Evolutionary conservation across 2,329 filamentous ascomycete species (phyloP).

Genomic region (Aspergillus sclerotialis): DNA sequence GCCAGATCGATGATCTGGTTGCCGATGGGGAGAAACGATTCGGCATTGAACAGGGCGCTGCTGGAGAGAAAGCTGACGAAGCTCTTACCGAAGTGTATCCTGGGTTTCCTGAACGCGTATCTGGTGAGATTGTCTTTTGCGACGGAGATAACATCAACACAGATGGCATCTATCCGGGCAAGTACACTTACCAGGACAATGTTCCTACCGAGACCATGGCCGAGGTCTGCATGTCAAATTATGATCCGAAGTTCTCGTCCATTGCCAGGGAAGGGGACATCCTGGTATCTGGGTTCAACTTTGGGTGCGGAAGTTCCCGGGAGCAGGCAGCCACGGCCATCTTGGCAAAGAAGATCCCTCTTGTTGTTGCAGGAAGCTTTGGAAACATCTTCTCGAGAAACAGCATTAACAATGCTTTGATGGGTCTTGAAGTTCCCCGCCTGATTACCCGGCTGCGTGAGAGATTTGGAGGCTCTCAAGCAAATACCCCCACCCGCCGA

Average conservation of each 20-base stretch:
- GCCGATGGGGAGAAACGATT: conserved; percentile 9
- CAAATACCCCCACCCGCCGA: conserved; percentile 52
- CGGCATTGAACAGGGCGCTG: conserved; percentile 10
- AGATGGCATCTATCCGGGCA: conserved; percentile 85
- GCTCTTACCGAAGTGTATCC: conserved; percentile 63
- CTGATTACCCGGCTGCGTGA: conserved; percentile 30
- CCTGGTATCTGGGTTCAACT: conserved; percentile 80
- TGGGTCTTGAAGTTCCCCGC: conserved; percentile 33
- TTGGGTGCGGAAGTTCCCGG: conserved; percentile 72
- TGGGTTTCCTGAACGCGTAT: conserved; percentile 76
- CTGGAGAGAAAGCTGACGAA: conserved; percentile 12
- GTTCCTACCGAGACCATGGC: conserved; percentile 74
- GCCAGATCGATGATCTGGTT: conserved; percentile 52
- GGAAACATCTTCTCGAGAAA: conserved; percentile 34
- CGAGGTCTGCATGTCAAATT: conserved; percentile 88
- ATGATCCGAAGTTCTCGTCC: conserved; percentile 63
- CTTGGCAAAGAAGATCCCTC: conserved; percentile 29
- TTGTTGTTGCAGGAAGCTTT: conserved; percentile 32
- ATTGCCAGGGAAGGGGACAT: conserved; percentile 67
- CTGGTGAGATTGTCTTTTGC: conserved; percentile 81
- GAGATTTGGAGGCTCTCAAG: conserved; percentile 27
- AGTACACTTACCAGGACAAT: conserved; percentile 87
- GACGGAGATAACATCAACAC: conserved; percentile 86
- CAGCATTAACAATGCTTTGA: conserved; percentile 37
- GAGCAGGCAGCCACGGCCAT: conserved; percentile 80